Evolutionary conservation across 1,284 basidiomycete genomes (phyloP), one percentile per base, ranked within the genome.

Genomic region (Leccinum pachyderme): DNA sequence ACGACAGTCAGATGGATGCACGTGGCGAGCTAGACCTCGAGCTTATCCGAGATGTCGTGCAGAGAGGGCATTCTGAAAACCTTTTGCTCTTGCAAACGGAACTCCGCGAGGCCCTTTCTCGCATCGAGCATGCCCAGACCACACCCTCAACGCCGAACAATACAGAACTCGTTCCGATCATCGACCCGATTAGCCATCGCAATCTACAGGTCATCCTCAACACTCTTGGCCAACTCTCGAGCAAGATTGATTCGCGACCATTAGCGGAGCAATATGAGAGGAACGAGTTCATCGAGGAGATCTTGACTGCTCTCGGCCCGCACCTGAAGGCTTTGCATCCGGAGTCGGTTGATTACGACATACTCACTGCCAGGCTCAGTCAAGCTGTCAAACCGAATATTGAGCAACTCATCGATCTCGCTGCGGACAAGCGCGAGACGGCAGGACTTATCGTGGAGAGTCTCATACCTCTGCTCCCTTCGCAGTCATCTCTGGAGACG

Each of bases 311-410:
- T 13, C 71, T 92, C 39, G 69, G 75, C n/a, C 90, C 90, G 0
- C 77, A 82, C 49, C 72, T 92, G 12, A 71, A 75, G 4, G 75
- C 82, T 1, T 64, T 87, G 24, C 83, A 80, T 32, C 73, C 80
- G 22, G 87, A 89, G 49, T 75, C 81, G 11, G 77, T 92, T 50
- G 89, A 93, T 66, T 89, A 92, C 63, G 87, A 91, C 43, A 77
- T 79, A 58, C 75, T 93, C 55, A 93, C 90, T 1, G 75, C 73
- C 33, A 82, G 83, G 61, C 81, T 93, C 13, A 80, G 86, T 13
- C 87, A 92, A 68, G 87, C 90, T 1, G 90, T 93, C 63, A 92
- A 92, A 65, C 90, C 91, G 7, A 87, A 92, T 62, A 91, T 93
- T 24, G 81, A 86, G 2, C 89, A 93, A 63, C 82, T 93, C 58